These are phyloP conservation scores for Dunaliella sp. DNA, from an alignment of 139 green algal genomes.

Conservation along the genomic window DNA sequence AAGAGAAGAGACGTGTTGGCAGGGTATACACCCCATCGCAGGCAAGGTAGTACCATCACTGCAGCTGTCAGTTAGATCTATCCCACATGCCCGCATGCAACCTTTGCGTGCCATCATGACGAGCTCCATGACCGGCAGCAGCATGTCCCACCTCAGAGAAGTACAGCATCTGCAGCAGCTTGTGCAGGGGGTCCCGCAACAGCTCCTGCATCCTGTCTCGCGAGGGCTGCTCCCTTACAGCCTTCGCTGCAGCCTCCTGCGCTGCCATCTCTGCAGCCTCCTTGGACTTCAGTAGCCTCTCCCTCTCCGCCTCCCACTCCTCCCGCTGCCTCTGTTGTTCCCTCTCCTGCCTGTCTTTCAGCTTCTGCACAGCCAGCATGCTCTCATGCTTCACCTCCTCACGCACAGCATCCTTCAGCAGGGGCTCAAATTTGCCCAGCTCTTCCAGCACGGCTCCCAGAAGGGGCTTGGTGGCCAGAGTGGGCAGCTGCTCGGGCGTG, in stretches of 20 bases:
- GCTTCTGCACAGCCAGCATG: conserved; percentile 10
- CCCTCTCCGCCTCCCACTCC: neutral
- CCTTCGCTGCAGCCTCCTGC: conserved; percentile 15
- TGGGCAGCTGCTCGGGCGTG: neutral
- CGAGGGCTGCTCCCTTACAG: neutral
- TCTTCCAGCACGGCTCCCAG: conserved; percentile 28
- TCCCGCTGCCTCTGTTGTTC: neutral
- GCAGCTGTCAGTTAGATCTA: no score
- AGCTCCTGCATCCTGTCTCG: conserved; percentile 15
- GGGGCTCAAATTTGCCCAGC: conserved; percentile 17
- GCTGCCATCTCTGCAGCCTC: conserved; percentile 18
- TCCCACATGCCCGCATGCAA: no score
- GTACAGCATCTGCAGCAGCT: conserved; percentile 31
- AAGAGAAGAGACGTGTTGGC: no score
- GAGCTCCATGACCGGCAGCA: no score
- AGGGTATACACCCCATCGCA: no score
- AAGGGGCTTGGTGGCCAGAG: conserved; percentile 12
- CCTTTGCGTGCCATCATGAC: no score
- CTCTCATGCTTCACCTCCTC: conserved; percentile 20
- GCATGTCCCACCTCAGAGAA: conserved; percentile 30
- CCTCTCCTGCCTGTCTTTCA: neutral
- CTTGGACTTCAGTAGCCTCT: neutral
- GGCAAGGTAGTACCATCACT: no score
- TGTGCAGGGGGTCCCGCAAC: neutral
- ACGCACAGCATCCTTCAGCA: conserved; percentile 11